Evolutionary conservation across 805 yeast species (phyloP), one percentile per base, ranked within the genome.

Genomic region (Saccharomycopsis guyanensis): DNA sequence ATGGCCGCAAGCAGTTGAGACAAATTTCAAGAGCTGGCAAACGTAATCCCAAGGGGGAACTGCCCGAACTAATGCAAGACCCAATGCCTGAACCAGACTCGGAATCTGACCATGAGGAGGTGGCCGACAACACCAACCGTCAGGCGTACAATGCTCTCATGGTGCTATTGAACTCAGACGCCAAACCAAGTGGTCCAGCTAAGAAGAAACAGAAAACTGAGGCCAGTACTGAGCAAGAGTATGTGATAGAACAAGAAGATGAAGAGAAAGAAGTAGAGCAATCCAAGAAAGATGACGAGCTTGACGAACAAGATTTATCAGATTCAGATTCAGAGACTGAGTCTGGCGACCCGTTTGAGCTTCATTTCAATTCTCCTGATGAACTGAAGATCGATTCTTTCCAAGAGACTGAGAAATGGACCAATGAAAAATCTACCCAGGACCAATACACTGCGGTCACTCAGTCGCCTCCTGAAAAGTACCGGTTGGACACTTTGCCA

Each of bases 261-360:
- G 51, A 36, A 42, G 59, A 37, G 1, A 49, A 48, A 3, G 62
- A 58, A 3, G 55, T 53, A 19, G 52, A 56, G 3, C 69, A 61
- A 3, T 62, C 57, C 16, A 68, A 60, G 19, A 66, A 56, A 20
- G 59, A 47, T 3, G 63, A 50, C 25, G 55, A 53, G 4, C 62
- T 58, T 6, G 65, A 60, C 5, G 59, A 48, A 13, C 58, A 53
- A 24, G 70, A 70, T 32, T 67, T 64, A 20, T 55, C 50, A 10
- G 64, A 55, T 3, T 71, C 58, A 4, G 70, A 65, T 10, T 71
- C 65, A 20, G 61, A 63, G 40, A 71, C 65, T 15, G 69, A 62
- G 3, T 68, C 65, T 40, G 44, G 54, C 8, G 96, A 91, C 63
- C 86, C 95, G 0, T 88, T 85, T 55, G 85, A 84, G 51, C 57